phyloP scores from a whole-genome alignment of 2,329 filamentous ascomycete species.

The Immersiporthe knoxdaviesiana region DNA sequence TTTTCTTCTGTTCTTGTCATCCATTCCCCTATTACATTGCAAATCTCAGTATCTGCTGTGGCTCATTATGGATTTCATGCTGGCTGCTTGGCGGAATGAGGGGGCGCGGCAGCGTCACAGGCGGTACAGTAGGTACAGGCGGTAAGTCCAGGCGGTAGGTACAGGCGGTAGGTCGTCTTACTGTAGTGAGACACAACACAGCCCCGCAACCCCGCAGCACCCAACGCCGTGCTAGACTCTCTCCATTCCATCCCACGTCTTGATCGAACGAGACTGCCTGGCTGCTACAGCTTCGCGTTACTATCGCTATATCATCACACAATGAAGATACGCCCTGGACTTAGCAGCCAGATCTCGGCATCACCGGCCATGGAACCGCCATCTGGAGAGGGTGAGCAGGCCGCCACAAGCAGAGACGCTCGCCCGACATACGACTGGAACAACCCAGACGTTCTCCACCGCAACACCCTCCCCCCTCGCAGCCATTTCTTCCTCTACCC shows the following conservation, averaged over 20 bases:
- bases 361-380: not conserved
- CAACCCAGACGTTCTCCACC: slow-evolving; percentile 62
- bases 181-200: not conserved
- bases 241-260: not conserved
- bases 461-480: slow-evolving; percentile 60
- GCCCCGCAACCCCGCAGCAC: not conserved
- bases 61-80: too few relatives aligned
- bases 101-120: too few relatives aligned
- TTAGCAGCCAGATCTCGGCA: not conserved
- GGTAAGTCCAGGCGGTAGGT: too few relatives aligned
- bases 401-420: not conserved
- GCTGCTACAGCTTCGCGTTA: not conserved
- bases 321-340: not conserved
- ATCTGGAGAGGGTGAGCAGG: not conserved
- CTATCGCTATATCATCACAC: not conserved
- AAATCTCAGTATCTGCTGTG: too few relatives aligned
- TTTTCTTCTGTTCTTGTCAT: too few relatives aligned
- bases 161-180: too few relatives aligned
- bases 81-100: too few relatives aligned
- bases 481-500: slow-evolving; percentile 60
- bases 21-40: too few relatives aligned
- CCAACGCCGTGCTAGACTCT: too few relatives aligned
- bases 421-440: slow-evolving; percentile 54
- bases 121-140: too few relatives aligned
- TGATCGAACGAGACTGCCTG: not conserved